phyloP scores from a whole-genome alignment of 371 early-diverging fungal species.

The Mortierella sp. region DNA sequence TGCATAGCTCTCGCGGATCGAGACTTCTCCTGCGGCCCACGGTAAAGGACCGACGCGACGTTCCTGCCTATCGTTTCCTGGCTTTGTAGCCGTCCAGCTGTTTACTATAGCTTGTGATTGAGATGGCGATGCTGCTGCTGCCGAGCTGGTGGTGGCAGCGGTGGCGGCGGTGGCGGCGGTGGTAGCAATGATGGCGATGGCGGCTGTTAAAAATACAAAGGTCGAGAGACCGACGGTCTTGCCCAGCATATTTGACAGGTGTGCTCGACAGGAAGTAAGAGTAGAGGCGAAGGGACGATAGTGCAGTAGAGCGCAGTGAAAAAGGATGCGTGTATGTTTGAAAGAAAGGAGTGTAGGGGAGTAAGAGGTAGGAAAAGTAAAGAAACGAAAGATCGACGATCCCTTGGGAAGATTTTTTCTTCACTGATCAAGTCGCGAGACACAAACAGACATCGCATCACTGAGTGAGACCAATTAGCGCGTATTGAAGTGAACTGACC shows the following conservation, averaged over 20 bases:
- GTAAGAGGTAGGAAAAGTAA: not conserved
- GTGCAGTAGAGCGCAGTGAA: no score
- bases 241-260: no score
- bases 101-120: not conserved
- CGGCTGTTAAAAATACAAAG: not conserved
- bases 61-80: conserved; percentile 18
- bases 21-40: conserved; percentile 64
- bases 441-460: not conserved
- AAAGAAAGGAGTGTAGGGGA: not conserved
- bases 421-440: not conserved
- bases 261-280: not conserved
- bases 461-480: not conserved
- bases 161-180: not conserved
- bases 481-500: not conserved
- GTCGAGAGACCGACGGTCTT: not conserved
- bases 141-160: not conserved
- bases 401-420: not conserved
- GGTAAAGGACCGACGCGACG: conserved; percentile 67
- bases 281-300: not conserved
- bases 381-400: not conserved
- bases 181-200: not conserved
- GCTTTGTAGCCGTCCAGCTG: not conserved
- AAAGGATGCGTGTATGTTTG: no score
- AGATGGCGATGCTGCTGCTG: not conserved
- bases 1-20: conserved; percentile 68